These are phyloP conservation scores for Taphrina pruni DNA, from an alignment of 1,139 yeast species.

Conservation along the genomic window DNA sequence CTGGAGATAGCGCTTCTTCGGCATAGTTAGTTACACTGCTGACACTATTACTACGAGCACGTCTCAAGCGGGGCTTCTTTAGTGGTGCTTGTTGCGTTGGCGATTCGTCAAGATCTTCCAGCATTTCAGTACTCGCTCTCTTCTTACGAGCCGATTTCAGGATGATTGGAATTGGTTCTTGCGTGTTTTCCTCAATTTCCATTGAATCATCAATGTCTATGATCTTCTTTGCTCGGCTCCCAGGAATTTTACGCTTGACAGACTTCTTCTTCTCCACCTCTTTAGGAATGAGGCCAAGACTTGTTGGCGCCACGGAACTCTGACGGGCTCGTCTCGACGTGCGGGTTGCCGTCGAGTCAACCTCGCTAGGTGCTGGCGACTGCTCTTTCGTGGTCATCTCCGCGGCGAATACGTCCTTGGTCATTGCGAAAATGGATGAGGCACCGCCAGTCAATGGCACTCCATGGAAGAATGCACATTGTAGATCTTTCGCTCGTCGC, in stretches of 20 bases:
- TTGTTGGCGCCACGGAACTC: constrained; percentile 1
- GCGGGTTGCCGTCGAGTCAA: constrained; percentile 19
- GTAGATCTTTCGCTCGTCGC: constrained; percentile 55
- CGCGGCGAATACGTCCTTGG: constrained; percentile 34
- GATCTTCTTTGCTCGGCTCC: constrained; percentile 1
- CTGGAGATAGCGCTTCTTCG: neutral
- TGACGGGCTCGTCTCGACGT: neutral
- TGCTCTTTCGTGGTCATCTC: constrained; percentile 15
- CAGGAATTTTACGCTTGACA: constrained; percentile 12
- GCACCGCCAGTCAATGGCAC: constrained; percentile 29
- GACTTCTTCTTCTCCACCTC: constrained; percentile 13
- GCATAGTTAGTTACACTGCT: constrained; percentile 1
- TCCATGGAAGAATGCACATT: constrained; percentile 59
- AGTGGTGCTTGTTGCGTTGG: neutral
- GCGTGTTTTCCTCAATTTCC: constrained; percentile 1
- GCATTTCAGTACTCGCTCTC: constrained; percentile 11
- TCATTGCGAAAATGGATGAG: constrained; percentile 39
- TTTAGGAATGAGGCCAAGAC: neutral
- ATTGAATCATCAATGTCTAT: constrained; percentile 9
- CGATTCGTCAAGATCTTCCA: neutral
- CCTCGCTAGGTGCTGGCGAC: constrained; percentile 16
- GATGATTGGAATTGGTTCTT: constrained; percentile 29
- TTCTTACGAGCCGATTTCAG: constrained; percentile 33
- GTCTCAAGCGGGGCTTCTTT: neutral
- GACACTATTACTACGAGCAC: constrained; percentile 9